phyloP scores from a whole-genome alignment of 2,329 filamentous ascomycete species.

The Cephalotrichum gorgonifer region DNA sequence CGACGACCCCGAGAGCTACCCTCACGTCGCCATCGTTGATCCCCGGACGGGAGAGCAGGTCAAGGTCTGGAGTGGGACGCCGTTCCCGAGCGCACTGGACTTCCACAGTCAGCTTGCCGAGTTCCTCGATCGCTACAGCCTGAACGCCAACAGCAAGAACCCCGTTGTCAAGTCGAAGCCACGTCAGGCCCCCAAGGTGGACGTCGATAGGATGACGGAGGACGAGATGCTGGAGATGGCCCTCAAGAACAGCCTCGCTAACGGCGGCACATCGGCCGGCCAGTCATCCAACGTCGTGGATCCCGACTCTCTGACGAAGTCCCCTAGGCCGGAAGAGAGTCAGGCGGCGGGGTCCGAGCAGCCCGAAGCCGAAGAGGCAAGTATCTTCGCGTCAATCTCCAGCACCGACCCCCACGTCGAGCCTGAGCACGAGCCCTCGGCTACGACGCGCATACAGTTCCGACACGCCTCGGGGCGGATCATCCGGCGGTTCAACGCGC shows the following conservation, averaged over 20 bases:
- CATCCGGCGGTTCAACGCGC: conserved; percentile 71
- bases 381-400: conserved; percentile 60
- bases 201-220: conserved; percentile 84
- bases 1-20: conserved; percentile 82
- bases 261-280: conserved; percentile 19
- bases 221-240: conserved; percentile 97
- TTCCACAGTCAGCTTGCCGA: conserved; percentile 89
- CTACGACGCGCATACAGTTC: conserved; percentile 86
- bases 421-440: conserved; percentile 58
- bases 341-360: conserved; percentile 22
- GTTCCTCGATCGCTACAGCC: conserved; percentile 93
- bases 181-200: conserved; percentile 57
- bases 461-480: conserved; percentile 74
- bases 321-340: conserved; percentile 28
- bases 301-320: conserved; percentile 79
- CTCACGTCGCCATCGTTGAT: conserved; percentile 92
- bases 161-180: conserved; percentile 73
- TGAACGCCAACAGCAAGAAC: conserved; percentile 82
- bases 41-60: conserved; percentile 94
- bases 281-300: conserved; percentile 53
- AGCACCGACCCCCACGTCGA: conserved; percentile 65
- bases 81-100: conserved; percentile 64
- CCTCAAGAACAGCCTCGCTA: conserved; percentile 67
- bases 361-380: conserved; percentile 15
- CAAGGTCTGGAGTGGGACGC: conserved; percentile 85